Evolutionary conservation across 345 rosid species (phyloP), one percentile per base, ranked within the genome.

Genomic region (Sisymbrium irio): DNA sequence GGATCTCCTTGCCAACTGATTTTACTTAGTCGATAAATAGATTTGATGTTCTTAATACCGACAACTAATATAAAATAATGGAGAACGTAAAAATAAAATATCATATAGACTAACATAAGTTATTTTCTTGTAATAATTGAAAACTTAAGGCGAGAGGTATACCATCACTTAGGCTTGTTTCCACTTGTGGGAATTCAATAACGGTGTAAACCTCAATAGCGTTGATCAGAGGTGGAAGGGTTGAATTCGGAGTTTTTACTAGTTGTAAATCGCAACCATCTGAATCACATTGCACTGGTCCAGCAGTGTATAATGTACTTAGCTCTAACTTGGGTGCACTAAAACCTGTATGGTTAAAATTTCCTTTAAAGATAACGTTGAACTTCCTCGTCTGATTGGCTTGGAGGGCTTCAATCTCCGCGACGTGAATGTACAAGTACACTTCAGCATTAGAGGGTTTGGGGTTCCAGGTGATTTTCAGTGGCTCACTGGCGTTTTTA

Each of bases 1-100:
- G 87, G 87, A 74, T 85, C 89, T 63, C 89, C 89, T 73, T 83
- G 84, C 89, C 84, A 85, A 59, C 65, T 71, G 9, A 54, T 69
- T 18, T 53, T 22, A 45, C 59, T 45, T 28, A 81, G 9, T 11
- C 67, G 30, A 20, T 86, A 86, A 0, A 54, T 20, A 18, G 77
- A 65, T 77, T 83, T 82, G 70, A 86, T 81, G 30, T 64, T 69
- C 45, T n/a, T 73, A 2, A 88, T 71, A 10, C 85, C 82, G 7
- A 2, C 6, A 60, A 39, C 65, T 60, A 17, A 35, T 13, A 62
- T 30, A 62, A 20, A 35, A 42, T 33, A 4, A 32, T 33, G 35
- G 4, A 9, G 10, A 18, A 57, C 15, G 51, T 8, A 56, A 18
- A 10, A 12, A 27, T 22, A 17, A 62, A n/a, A 27, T 51, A 39